These are phyloP conservation scores for Fusarium redolens DNA, from an alignment of 2,329 filamentous ascomycete genomes.

Conservation along the genomic window DNA sequence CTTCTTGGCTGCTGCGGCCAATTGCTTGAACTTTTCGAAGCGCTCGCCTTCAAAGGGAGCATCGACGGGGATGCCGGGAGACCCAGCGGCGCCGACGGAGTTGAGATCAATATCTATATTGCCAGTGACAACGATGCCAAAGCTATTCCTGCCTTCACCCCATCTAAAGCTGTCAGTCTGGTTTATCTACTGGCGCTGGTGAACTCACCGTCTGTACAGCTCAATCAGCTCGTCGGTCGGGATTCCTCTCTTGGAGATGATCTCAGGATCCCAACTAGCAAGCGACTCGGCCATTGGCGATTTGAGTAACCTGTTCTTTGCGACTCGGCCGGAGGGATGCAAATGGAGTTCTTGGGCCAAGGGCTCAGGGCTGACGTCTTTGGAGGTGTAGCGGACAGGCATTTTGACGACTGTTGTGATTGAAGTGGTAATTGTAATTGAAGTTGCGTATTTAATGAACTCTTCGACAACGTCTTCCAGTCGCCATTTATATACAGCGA, in stretches of 20 bases:
- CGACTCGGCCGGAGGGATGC: conserved; percentile 58
- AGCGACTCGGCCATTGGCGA: conserved; percentile 74
- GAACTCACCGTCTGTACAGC: conserved; percentile 68
- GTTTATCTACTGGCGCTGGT: rapidly evolving
- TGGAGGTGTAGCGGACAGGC: conserved; percentile 32
- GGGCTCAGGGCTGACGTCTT: conserved; percentile 29
- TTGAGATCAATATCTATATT: conserved; percentile 74
- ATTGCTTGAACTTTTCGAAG: conserved; percentile 70
- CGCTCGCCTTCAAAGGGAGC: conserved; percentile 64
- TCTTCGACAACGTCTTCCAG: not conserved
- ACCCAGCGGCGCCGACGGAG: conserved; percentile 65
- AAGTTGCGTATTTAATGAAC: not conserved
- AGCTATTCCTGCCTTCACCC: conserved; percentile 63
- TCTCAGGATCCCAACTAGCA: conserved; percentile 68
- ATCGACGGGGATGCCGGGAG: conserved; percentile 67
- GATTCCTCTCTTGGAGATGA: conserved; percentile 60
- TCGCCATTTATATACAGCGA: conserved; percentile 8
- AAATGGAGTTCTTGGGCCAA: conserved; percentile 60
- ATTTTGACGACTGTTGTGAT: conserved; percentile 14
- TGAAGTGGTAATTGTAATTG: not conserved
- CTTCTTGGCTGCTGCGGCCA: conserved; percentile 66
- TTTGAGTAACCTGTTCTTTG: conserved; percentile 74
- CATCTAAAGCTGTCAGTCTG: conserved; percentile 22
- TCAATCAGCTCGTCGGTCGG: conserved; percentile 58
- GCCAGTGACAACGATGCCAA: conserved; percentile 69